A percentile compares a stretch with the other conserved stretches of the same genome.
These are phyloP conservation scores for Exophiala sp. DNA, from an alignment of 2,329 filamentous ascomycete genomes.

Conservation along the genomic window DNA sequence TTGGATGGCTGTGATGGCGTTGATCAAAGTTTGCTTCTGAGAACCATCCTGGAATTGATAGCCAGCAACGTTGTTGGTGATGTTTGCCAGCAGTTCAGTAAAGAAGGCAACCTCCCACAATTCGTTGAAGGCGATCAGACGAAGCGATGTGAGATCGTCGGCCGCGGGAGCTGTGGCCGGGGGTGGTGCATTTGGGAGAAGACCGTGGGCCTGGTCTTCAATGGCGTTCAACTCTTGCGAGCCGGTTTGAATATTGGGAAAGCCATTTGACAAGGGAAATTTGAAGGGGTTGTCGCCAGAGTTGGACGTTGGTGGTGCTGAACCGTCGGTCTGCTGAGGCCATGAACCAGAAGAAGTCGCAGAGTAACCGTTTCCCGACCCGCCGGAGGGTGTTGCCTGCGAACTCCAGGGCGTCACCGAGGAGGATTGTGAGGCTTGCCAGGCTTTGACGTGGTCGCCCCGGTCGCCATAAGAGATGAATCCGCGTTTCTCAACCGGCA, in stretches of 20 bases:
- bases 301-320: conserved; percentile 1
- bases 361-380: neutral
- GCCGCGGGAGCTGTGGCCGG: conserved; percentile 49
- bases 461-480: conserved; percentile 12
- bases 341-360: neutral
- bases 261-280: conserved; percentile 43
- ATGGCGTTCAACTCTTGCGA: conserved; percentile 47
- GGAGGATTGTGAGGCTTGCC: conserved; percentile 1
- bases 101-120: conserved; percentile 68
- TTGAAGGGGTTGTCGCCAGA: conserved; percentile 19
- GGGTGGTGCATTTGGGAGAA: conserved; percentile 53
- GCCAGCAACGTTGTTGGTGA: conserved; percentile 47
- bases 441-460: conserved; percentile 6
- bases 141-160: conserved; percentile 49
- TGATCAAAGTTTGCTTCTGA: conserved; percentile 39
- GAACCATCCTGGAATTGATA: conserved; percentile 46
- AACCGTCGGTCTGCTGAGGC: conserved; percentile 1
- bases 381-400: neutral
- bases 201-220: conserved; percentile 53
- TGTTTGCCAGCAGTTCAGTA: conserved; percentile 57
- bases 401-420: neutral
- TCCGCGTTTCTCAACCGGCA: conserved; percentile 17
- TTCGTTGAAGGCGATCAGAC: conserved; percentile 65
- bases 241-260: conserved; percentile 52
- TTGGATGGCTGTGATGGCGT: conserved; percentile 49